phyloP scores from a whole-genome alignment of 176 grass and related monocot species.

The Eragrostis curvula region DNA sequence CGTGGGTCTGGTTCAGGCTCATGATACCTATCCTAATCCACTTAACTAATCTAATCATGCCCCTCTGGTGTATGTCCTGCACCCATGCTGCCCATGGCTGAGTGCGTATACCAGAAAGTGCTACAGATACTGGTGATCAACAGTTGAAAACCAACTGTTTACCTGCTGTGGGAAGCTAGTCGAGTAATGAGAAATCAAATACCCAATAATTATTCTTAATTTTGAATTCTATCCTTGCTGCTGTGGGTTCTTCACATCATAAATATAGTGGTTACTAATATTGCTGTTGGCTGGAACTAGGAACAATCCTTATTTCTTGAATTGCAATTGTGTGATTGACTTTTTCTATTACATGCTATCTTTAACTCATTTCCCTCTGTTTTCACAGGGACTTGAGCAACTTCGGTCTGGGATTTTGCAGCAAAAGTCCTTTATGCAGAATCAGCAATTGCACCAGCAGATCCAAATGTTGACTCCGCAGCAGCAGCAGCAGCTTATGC shows the following conservation, averaged over 20 bases:
- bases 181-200: not conserved
- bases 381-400: constrained; percentile 71
- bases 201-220: not conserved
- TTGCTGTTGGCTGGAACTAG: constrained; percentile 2
- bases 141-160: no score
- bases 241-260: not conserved
- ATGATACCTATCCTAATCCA: no score
- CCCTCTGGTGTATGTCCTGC: no score
- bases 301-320: constrained; percentile 3
- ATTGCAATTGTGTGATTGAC: constrained; percentile 5
- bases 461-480: constrained; percentile 71
- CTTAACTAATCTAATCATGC: no score
- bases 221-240: constrained; percentile 14
- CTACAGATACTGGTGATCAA: no score
- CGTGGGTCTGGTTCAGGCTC: no score
- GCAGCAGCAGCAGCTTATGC: constrained; percentile 74
- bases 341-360: constrained; percentile 10
- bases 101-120: no score
- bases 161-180: not conserved
- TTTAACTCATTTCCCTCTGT: constrained; percentile 22
- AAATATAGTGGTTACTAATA: not conserved
- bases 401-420: constrained; percentile 71
- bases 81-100: no score
- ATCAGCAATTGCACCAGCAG: constrained; percentile 75
- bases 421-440: constrained; percentile 74